Base-by-base conservation (phyloP, 768 basidiomycete genomes). In the Mrakia blollopis region DNA sequence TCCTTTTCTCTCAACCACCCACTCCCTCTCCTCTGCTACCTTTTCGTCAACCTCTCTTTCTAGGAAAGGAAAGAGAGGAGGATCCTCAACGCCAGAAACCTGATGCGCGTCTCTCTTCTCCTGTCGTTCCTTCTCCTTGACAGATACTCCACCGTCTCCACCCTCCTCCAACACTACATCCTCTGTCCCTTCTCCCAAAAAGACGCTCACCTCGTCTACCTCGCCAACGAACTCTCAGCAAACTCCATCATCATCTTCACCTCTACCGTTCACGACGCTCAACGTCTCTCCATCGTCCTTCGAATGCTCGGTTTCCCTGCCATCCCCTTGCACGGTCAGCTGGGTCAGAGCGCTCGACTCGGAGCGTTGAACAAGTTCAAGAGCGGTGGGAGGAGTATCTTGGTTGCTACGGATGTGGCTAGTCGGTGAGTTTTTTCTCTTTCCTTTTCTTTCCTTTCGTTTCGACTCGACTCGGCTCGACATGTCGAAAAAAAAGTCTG, bases 241-340 rank as follows among this genome's bases (percentile, higher is more conserved):
- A 94, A 93, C 83, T 93, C 93, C 0, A 92, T 94, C 80, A 98
- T 99, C 77, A 90, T 98, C 80, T 99, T 99, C 84, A 97, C 94
- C 16, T 87, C 95, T 78, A 99, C 97, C 32, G 94, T 98, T 28
- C 88, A 94, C 79, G 95, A 98, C 84, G 91, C 96, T 0, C 90
- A 93, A 81, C 87, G 96, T 74, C 84, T 98, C 74, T 89, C 94
- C 0, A 92, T 98, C 75, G 89, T 98, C 60, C 86, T 98, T 35
- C 90, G 96, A 37, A 90, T 90, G 52, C 87, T 99, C 7, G 93
- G 94, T 7, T 97, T 98, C 85, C 89, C 94, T 0, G 95, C 97
- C 7, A 91, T 99, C 32, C 97, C 97, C 1, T 86, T 99, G 32
- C 97, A 99, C 79, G 97, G 97, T 10, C 92, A 97, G 81, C 88